A percentile compares a stretch with the other conserved stretches of the same genome.
These are phyloP conservation scores for Xylariaceae sp. DNA, from an alignment of 2,329 filamentous ascomycete species.

Conservation along the genomic window DNA sequence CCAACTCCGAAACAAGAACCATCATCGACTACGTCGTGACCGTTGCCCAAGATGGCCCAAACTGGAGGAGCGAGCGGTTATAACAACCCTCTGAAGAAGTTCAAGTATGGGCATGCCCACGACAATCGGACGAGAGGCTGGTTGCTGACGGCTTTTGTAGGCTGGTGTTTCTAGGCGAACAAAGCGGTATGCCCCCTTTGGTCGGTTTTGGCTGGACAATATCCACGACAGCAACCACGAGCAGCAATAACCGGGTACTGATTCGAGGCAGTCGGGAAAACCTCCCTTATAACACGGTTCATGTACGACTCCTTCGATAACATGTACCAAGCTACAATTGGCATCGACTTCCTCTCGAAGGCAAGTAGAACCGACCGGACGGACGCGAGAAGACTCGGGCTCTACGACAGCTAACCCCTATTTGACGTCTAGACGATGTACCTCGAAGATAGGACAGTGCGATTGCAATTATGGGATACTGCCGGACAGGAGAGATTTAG, in stretches of 20 bases:
- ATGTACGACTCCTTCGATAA: conserved; percentile 99
- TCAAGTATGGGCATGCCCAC: conserved; percentile 73
- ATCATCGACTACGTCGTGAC: conserved; percentile 2
- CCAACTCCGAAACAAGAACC: not conserved
- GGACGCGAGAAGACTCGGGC: not conserved
- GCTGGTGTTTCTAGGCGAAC: conserved; percentile 95
- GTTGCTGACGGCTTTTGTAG: conserved; percentile 40
- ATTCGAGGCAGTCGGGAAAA: conserved; percentile 76
- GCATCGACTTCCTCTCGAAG: conserved; percentile 99
- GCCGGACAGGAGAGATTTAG: conserved; percentile 97
- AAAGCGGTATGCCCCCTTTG: conserved; percentile 66
- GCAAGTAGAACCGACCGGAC: conserved; percentile 39
- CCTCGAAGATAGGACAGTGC: conserved; percentile 94
- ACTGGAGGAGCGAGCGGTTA: conserved; percentile 65
- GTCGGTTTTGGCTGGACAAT: conserved; percentile 28
- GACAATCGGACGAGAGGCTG: conserved; percentile 7
- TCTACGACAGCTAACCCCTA: conserved; percentile 13
- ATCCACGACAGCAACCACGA: not conserved
- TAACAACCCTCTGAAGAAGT: conserved; percentile 99
- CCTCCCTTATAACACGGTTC: conserved; percentile 95
- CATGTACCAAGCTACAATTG: conserved; percentile 98
- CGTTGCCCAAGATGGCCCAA: conserved; percentile 66
- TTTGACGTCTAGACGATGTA: conserved; percentile 76
- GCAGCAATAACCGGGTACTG: conserved; percentile 2
- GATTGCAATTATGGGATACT: conserved; percentile 97